Evolutionary conservation across 768 basidiomycete species (phyloP).

Genomic region (Pisolithus tinctorius): DNA sequence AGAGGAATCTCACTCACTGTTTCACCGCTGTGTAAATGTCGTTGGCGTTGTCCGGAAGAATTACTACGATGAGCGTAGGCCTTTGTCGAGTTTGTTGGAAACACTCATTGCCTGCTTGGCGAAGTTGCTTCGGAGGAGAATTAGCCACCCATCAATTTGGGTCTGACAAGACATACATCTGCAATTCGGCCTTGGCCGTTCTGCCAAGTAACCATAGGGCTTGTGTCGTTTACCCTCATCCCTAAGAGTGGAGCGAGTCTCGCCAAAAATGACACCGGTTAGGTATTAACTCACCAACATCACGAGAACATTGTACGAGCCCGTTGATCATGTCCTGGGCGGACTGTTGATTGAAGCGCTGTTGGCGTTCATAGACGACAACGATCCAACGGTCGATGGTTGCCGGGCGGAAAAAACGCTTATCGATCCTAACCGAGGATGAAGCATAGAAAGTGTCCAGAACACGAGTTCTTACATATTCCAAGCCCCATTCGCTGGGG

Average conservation of each 20-base stretch:
- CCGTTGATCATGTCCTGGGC: constrained; percentile 51
- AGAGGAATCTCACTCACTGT: constrained; percentile 46
- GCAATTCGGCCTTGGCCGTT: constrained; percentile 52
- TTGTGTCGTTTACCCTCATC: constrained; percentile 43
- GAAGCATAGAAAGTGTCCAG: background rate
- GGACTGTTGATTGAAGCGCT: constrained; percentile 45
- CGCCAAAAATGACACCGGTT: background rate
- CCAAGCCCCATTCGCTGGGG: constrained; percentile 65
- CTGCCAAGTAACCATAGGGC: constrained; percentile 45
- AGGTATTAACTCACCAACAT: constrained; percentile 50
- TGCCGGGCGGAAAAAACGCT: constrained; percentile 55
- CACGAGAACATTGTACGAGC: constrained; percentile 39
- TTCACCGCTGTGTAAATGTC: constrained; percentile 76
- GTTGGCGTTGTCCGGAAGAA: constrained; percentile 69
- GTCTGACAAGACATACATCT: constrained; percentile 25
- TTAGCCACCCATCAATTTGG: background rate
- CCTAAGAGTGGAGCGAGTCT: constrained; percentile 33
- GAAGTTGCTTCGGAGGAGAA: constrained; percentile 35
- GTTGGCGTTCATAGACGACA: constrained; percentile 57
- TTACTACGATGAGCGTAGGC: constrained; percentile 56
- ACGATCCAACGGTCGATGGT: constrained; percentile 54
- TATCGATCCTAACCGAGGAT: constrained; percentile 50
- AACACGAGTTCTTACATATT: constrained; percentile 49
- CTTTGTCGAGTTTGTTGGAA: constrained; percentile 30
- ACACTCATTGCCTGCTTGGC: constrained; percentile 43